phyloP scores from a whole-genome alignment of 2,329 filamentous ascomycete genomes.

The Penicillium sumatraense region DNA sequence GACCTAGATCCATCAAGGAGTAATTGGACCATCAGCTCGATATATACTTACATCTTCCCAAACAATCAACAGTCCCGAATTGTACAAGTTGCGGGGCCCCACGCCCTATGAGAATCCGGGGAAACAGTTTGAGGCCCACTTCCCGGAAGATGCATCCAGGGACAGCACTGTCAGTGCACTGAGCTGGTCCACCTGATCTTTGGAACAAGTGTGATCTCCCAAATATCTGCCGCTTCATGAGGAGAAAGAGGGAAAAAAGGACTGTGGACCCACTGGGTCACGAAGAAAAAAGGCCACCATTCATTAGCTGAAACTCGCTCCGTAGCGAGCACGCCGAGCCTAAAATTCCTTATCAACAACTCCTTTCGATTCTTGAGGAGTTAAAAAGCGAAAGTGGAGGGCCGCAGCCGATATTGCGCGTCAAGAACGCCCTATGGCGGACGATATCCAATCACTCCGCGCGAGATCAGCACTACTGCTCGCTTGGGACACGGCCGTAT shows the following conservation, averaged over 20 bases:
- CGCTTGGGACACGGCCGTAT: not conserved
- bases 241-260: too few species aligned
- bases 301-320: not conserved
- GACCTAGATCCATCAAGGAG: not conserved
- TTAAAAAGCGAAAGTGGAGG: conserved; percentile 11
- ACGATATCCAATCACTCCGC: conserved; percentile 4
- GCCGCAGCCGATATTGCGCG: conserved; percentile 10
- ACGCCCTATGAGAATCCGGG: conserved; percentile 8
- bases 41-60: conserved; percentile 4
- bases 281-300: not conserved
- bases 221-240: not conserved
- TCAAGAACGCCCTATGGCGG: conserved; percentile 5
- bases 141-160: not conserved
- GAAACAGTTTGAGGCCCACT: conserved; percentile 10
- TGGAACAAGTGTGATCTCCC: too few species aligned
- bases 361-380: not conserved
- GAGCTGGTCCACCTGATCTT: too few species aligned
- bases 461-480: not conserved
- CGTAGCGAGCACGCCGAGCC: not conserved
- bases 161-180: not conserved
- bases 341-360: not conserved
- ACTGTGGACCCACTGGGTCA: not conserved
- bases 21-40: not conserved
- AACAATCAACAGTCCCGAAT: not conserved
- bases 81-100: conserved; percentile 3